Evolutionary conservation across 352 stramenopile species (phyloP).

Genomic region (Globisporangium viniferum): DNA sequence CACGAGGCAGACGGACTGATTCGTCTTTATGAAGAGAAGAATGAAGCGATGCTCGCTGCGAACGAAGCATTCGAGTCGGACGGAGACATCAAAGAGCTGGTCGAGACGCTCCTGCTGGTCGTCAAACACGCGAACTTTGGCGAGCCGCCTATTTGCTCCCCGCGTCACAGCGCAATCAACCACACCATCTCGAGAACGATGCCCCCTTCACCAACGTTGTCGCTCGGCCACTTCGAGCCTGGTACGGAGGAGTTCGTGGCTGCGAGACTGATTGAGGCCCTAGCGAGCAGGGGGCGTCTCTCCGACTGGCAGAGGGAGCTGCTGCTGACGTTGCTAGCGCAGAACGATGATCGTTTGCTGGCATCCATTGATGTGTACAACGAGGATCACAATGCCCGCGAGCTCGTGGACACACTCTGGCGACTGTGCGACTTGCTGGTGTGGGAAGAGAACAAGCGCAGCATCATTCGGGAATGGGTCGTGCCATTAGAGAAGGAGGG

Average conservation of each 20-base stretch:
- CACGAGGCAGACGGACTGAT: slow-evolving; percentile 66
- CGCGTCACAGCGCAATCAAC: slow-evolving; percentile 12
- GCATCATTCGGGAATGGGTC: slow-evolving; percentile 56
- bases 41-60: slow-evolving; percentile 67
- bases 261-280: slow-evolving; percentile 31
- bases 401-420: slow-evolving; percentile 54
- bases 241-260: slow-evolving; percentile 25
- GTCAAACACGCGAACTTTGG: slow-evolving; percentile 79
- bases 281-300: slow-evolving; percentile 34
- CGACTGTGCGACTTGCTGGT: slow-evolving; percentile 61
- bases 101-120: slow-evolving; percentile 76
- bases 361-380: slow-evolving; percentile 57
- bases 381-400: slow-evolving; percentile 37
- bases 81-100: slow-evolving; percentile 67
- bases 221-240: slow-evolving; percentile 7
- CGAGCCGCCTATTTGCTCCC: slow-evolving; percentile 22
- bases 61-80: slow-evolving; percentile 75
- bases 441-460: slow-evolving; percentile 51
- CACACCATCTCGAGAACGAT: neutral
- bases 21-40: slow-evolving; percentile 56
- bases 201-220: slow-evolving; percentile 7
- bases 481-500: slow-evolving; percentile 36
- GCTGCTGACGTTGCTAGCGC: slow-evolving; percentile 42
- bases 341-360: slow-evolving; percentile 44
- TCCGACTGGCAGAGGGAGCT: slow-evolving; percentile 57